Conservation (phyloP, 805 yeast species). For the Komagataella pastoris region DNA sequence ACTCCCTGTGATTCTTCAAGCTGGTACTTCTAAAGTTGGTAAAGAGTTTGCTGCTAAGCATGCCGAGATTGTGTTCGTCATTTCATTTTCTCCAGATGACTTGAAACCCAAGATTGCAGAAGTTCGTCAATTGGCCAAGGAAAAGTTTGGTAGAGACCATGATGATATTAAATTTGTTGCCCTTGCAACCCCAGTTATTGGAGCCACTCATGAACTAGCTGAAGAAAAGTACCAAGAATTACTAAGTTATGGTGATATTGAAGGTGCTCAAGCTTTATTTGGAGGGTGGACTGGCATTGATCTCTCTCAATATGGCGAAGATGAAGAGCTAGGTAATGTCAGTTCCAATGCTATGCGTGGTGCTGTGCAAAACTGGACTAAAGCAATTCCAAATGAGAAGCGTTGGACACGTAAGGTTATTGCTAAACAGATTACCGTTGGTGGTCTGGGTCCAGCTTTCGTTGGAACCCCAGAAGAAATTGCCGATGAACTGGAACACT, state of each 20-base stretch:
- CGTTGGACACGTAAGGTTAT: constrained; percentile 12
- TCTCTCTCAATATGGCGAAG: constrained; percentile 18
- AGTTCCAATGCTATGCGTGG: constrained; percentile 21
- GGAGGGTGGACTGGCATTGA: constrained; percentile 29
- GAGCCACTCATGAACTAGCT: constrained; percentile 28
- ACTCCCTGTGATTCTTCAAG: constrained; percentile 29
- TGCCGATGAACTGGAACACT: constrained; percentile 24
- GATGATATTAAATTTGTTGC: constrained; percentile 23
- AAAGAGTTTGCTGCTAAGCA: constrained; percentile 26
- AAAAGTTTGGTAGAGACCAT: constrained; percentile 20
- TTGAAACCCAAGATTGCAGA: constrained; percentile 11
- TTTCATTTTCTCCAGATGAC: constrained; percentile 17
- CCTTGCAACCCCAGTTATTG: constrained; percentile 23
- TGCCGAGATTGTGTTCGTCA: constrained; percentile 28
- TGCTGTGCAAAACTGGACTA: constrained; percentile 20
- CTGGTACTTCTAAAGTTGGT: constrained; percentile 28
- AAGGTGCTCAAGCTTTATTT: constrained; percentile 26
- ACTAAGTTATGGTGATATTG: constrained; percentile 20
- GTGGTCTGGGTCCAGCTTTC: constrained; percentile 18
- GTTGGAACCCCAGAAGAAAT: constrained; percentile 23
- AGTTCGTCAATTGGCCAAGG: constrained; percentile 19
- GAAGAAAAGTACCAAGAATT: constrained; percentile 20
- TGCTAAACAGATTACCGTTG: constrained; percentile 15
- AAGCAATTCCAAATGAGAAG: constrained; percentile 6
- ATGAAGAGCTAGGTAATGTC: constrained; percentile 18